Evolutionary conservation across 371 early-diverging fungal species (phyloP).

Genomic region (Massospora cicadina): DNA sequence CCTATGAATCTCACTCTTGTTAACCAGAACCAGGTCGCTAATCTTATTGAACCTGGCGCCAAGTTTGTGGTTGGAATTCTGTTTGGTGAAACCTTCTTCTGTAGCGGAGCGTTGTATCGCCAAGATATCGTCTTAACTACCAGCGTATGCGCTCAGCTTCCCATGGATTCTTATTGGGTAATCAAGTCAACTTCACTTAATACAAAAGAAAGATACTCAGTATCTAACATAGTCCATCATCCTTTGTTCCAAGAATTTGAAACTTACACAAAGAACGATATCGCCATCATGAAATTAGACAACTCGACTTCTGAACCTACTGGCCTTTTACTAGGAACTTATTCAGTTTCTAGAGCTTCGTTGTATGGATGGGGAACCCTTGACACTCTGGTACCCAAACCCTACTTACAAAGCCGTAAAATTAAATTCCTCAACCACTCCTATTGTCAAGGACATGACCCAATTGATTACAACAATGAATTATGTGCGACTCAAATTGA

Average conservation of each 20-base stretch:
- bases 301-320: background rate
- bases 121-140: background rate
- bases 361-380: background rate
- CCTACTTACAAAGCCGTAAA: background rate
- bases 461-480: background rate
- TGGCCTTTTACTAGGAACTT: background rate
- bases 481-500: background rate
- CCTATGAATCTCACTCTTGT: no score
- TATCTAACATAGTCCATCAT: background rate
- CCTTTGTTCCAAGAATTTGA: background rate
- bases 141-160: background rate
- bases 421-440: background rate
- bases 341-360: background rate
- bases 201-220: background rate
- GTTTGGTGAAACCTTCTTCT: background rate
- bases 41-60: no score
- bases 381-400: background rate
- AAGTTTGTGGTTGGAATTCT: background rate
- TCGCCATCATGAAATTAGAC: background rate
- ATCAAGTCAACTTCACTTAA: background rate
- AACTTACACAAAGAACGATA: background rate
- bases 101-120: background rate
- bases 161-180: background rate
- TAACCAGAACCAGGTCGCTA: no score
- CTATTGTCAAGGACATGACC: background rate